phyloP scores from a whole-genome alignment of 805 yeast species.

The Starmerella floricola region DNA sequence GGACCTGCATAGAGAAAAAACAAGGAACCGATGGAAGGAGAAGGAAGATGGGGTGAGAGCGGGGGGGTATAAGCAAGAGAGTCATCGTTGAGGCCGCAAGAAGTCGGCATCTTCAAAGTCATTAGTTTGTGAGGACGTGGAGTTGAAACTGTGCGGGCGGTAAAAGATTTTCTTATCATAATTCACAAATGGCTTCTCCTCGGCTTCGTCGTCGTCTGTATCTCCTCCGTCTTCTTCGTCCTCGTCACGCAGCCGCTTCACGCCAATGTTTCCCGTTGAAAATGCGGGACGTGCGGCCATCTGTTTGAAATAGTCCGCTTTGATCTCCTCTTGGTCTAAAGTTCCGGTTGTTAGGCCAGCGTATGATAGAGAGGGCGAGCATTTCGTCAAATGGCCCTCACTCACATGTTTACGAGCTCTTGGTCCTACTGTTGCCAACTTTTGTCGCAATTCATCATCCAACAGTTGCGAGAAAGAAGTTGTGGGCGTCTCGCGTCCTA shows the following conservation, averaged over 20 bases:
- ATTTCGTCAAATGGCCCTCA: slow-evolving; percentile 25
- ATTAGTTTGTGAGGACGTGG: slow-evolving; percentile 12
- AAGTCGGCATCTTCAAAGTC: slow-evolving; percentile 27
- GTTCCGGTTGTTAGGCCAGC: slow-evolving; percentile 24
- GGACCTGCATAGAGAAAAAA: no score
- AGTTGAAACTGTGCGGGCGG: slow-evolving; percentile 7
- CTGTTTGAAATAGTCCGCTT: not conserved
- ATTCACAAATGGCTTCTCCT: not conserved
- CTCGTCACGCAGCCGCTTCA: slow-evolving; percentile 7
- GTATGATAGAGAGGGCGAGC: slow-evolving; percentile 22
- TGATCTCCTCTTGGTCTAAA: slow-evolving; percentile 11
- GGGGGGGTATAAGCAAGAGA: not conserved
- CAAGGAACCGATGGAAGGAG: no score
- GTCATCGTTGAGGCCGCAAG: slow-evolving; percentile 14
- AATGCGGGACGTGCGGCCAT: slow-evolving; percentile 5
- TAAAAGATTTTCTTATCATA: not conserved
- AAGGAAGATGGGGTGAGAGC: no score
- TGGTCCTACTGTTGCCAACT: slow-evolving; percentile 23
- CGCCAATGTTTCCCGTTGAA: slow-evolving; percentile 4
- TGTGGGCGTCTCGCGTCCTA: not conserved
- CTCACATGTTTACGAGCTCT: slow-evolving; percentile 25
- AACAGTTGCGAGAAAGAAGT: slow-evolving; percentile 8
- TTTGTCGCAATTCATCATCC: slow-evolving; percentile 21
- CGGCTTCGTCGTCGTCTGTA: slow-evolving; percentile 20
- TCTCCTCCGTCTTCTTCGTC: slow-evolving; percentile 23